phyloP scores from a whole-genome alignment of 306 rosid genomes.

The Cucurbita pepo region DNA sequence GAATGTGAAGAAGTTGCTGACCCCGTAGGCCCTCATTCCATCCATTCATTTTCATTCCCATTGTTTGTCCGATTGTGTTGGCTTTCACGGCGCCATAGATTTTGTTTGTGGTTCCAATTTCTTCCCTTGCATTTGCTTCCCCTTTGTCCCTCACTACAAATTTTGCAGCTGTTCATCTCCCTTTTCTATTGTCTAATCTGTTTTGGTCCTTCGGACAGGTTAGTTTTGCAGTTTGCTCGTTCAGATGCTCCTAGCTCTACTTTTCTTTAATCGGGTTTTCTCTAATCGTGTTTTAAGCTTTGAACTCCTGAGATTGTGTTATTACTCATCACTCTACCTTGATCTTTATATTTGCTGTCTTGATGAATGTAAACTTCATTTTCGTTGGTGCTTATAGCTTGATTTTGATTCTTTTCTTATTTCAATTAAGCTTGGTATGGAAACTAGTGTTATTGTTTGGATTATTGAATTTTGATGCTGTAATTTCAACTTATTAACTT shows the following conservation, averaged over 20 bases:
- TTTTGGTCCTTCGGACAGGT: background rate
- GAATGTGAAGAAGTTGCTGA: background rate
- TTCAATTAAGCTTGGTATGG: background rate
- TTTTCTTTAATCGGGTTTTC: background rate
- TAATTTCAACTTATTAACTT: background rate
- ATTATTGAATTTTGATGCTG: background rate
- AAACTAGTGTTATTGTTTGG: background rate
- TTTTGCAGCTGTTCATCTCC: background rate
- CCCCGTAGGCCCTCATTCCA: background rate
- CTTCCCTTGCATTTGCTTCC: background rate
- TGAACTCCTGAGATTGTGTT: background rate
- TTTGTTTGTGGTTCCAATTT: conserved; percentile 38
- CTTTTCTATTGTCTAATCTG: background rate
- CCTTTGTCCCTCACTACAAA: conserved; percentile 1
- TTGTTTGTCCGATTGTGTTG: conserved; percentile 23
- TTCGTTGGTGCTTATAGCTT: background rate
- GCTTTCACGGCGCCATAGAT: conserved; percentile 42
- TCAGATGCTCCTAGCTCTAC: background rate
- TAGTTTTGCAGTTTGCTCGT: background rate
- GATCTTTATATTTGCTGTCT: background rate
- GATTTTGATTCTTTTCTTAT: background rate
- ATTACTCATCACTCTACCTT: background rate
- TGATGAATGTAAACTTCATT: background rate
- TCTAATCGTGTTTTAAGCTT: background rate
- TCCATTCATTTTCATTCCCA: background rate